Conservation (phyloP, 306 rosid genomes). For the Mucuna pruriens region DNA sequence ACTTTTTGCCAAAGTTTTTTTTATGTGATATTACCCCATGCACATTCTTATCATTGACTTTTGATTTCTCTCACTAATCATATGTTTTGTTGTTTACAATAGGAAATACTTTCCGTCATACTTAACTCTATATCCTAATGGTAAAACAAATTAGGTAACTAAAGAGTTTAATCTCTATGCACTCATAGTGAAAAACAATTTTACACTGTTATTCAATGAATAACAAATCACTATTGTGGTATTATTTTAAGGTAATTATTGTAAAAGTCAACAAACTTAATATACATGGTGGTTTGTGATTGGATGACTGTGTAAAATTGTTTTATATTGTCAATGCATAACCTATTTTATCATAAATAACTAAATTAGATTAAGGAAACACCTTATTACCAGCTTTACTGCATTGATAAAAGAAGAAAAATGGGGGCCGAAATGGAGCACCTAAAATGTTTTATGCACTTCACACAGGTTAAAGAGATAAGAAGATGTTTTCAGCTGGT, state of each 20-base stretch:
- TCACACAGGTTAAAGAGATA: slow-evolving; percentile 69
- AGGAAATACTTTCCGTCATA: neutral
- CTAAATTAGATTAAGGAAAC: neutral
- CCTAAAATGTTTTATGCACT: neutral
- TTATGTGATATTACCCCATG: neutral
- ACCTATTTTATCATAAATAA: too few species aligned
- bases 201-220: too few species aligned
- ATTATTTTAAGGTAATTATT: too few species aligned
- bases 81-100: neutral
- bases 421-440: neutral
- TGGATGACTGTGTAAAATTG: too few species aligned
- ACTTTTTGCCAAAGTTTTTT: neutral
- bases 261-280: too few species aligned
- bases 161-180: too few species aligned
- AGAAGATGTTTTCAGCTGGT: slow-evolving; percentile 58
- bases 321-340: too few species aligned
- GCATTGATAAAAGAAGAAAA: neutral
- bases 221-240: too few species aligned
- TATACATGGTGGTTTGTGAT: too few species aligned
- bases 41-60: neutral
- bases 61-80: neutral
- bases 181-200: too few species aligned
- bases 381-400: neutral
- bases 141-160: neutral
- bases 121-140: neutral